Percentiles rank a stretch among this genome's conserved stretches.
Evolutionary conservation across 306 rosid genomes (phyloP).

Genomic region (Lotus japonicus): DNA sequence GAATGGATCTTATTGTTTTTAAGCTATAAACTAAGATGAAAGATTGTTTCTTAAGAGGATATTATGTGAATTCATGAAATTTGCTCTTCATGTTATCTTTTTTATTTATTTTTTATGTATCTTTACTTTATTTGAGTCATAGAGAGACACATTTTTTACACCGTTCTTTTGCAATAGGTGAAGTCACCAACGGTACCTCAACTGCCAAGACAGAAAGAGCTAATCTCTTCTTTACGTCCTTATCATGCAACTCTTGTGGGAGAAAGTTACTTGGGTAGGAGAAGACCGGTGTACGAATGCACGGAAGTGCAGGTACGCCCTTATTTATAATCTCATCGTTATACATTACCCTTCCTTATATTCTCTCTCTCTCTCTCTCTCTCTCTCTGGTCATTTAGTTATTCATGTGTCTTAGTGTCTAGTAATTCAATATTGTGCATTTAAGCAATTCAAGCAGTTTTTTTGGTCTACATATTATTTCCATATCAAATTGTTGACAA

Average conservation of each 20-base stretch:
- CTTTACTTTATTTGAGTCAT: not conserved
- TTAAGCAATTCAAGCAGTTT: not conserved
- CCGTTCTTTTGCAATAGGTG: slow-evolving; percentile 46
- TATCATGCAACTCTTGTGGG: slow-evolving; percentile 86
- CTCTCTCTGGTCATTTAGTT: not conserved
- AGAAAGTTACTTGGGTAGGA: slow-evolving; percentile 90
- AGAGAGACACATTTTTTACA: slow-evolving; percentile 19
- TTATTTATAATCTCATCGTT: slow-evolving; percentile 9
- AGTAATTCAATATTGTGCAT: not conserved
- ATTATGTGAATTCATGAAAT: not conserved
- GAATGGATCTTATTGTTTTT: not conserved
- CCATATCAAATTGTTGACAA: not conserved
- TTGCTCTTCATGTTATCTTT: no score
- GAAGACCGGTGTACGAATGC: slow-evolving; percentile 79
- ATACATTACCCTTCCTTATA: not conserved
- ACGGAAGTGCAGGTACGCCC: slow-evolving; percentile 76
- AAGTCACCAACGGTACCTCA: slow-evolving; percentile 78
- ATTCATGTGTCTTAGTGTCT: not conserved
- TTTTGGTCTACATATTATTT: not conserved
- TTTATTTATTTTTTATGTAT: not conserved
- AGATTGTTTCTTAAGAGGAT: no score
- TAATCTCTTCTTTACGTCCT: slow-evolving; percentile 66
- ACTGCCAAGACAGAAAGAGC: slow-evolving; percentile 70
- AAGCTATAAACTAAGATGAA: not conserved
- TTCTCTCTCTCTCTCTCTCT: not conserved